Evolutionary conservation across 495 filamentous ascomycete genomes (phyloP).

Genomic region (Chaetomium fimeti): DNA sequence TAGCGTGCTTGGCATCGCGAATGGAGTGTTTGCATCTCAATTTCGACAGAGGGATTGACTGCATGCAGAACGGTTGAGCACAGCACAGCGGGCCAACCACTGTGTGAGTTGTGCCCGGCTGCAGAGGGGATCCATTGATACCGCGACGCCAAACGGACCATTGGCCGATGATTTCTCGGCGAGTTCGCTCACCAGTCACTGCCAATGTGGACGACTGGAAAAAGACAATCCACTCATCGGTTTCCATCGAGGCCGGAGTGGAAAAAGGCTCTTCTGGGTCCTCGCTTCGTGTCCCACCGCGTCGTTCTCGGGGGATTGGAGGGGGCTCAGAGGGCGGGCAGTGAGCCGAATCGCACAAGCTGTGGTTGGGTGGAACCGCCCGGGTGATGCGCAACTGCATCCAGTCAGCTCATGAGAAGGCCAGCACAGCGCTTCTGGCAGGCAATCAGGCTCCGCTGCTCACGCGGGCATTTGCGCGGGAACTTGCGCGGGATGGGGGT

Average conservation of each 20-base stretch:
- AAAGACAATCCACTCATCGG: neutral
- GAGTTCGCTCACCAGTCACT: neutral
- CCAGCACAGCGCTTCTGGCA: neutral
- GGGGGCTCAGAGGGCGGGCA: neutral
- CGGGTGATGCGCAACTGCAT: conserved; percentile 6
- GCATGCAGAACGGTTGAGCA: conserved; percentile 15
- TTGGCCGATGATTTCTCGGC: neutral
- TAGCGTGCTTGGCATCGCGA: neutral
- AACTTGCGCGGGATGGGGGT: neutral
- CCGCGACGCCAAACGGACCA: neutral
- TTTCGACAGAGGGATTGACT: conserved; percentile 1
- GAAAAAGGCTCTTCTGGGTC: neutral
- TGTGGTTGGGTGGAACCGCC: neutral
- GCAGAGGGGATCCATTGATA: neutral
- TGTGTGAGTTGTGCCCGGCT: conserved; percentile 11
- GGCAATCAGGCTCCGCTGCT: conserved; percentile 6
- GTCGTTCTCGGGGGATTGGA: neutral
- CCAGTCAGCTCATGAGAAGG: neutral
- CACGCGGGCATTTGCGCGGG: conserved; percentile 3
- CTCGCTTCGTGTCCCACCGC: conserved; percentile 9
- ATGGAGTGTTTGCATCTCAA: conserved; percentile 1
- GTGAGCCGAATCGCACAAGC: neutral
- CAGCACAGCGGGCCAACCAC: neutral
- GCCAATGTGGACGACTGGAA: neutral
- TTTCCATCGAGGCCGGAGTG: neutral